These are phyloP conservation scores for Erucastrum elatum DNA, from an alignment of 345 rosid genomes.

Conservation along the genomic window DNA sequence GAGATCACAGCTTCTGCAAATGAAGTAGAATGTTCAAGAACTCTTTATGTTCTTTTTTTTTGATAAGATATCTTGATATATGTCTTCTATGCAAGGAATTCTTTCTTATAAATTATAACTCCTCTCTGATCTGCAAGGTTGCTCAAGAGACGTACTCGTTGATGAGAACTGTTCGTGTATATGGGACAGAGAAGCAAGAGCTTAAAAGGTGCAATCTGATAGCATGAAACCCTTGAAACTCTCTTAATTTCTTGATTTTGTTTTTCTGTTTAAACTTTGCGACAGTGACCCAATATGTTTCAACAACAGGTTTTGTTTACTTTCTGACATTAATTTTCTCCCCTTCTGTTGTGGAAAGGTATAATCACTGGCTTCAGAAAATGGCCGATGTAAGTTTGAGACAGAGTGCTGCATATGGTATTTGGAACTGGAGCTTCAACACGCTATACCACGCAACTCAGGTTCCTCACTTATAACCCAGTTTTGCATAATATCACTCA, in stretches of 20 bases:
- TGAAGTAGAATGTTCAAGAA: conserved; percentile 32
- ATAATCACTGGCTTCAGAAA: conserved; percentile 73
- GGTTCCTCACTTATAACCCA: conserved; percentile 45
- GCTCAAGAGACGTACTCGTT: conserved; percentile 97
- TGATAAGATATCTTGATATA: conserved; percentile 14
- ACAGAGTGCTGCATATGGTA: conserved; percentile 97
- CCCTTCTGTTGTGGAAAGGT: conserved; percentile 51
- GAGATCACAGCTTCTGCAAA: conserved; percentile 93
- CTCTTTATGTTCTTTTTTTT: neutral
- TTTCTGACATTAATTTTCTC: conserved; percentile 29
- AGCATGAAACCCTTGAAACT: neutral
- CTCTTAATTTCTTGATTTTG: conserved; percentile 3
- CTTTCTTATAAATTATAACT: neutral
- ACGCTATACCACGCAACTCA: conserved; percentile 91
- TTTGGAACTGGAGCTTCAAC: conserved; percentile 89
- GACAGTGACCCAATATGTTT: neutral
- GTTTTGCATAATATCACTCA: neutral
- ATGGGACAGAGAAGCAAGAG: conserved; percentile 90
- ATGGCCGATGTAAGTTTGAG: conserved; percentile 82
- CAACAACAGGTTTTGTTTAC: conserved; percentile 19
- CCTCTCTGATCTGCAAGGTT: conserved; percentile 50
- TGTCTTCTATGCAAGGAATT: conserved; percentile 15
- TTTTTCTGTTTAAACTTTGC: conserved; percentile 14
- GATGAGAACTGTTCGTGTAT: conserved; percentile 94
- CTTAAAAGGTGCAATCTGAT: conserved; percentile 54